Percentiles rank a stretch among this genome's conserved stretches.
phyloP scores from a whole-genome alignment of 139 green algal species.

The Zygnema cylindricum region DNA sequence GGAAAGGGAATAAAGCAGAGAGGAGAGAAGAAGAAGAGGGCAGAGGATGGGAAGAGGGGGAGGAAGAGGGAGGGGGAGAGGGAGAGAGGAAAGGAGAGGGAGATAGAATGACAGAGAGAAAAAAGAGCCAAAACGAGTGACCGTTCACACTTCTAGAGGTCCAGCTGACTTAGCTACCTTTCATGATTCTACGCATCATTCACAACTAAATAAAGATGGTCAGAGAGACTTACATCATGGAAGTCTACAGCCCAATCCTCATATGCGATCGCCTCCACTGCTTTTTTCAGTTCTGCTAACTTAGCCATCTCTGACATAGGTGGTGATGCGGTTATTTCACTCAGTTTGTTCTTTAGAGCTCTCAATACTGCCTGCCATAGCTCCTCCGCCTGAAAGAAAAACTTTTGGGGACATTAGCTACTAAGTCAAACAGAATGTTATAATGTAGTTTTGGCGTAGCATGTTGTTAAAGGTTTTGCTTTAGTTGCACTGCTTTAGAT shows the following conservation, averaged over 20 bases:
- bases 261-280: slow-evolving; percentile 47
- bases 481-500: too few relatives aligned
- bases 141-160: too few relatives aligned
- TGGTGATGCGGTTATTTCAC: background rate
- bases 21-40: too few relatives aligned
- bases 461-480: too few relatives aligned
- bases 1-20: too few relatives aligned
- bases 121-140: too few relatives aligned
- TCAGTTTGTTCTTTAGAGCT: slow-evolving; percentile 18
- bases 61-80: background rate
- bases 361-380: slow-evolving; percentile 20
- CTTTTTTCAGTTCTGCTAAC: slow-evolving; percentile 15
- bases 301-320: slow-evolving; percentile 16
- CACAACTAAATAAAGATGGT: too few relatives aligned
- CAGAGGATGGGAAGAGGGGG: background rate
- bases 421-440: too few relatives aligned
- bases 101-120: background rate
- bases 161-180: too few relatives aligned
- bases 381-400: slow-evolving; percentile 49
- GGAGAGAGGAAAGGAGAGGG: background rate
- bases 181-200: too few relatives aligned
- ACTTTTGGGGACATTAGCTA: too few relatives aligned
- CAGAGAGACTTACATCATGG: slow-evolving; percentile 52
- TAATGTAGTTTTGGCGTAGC: too few relatives aligned
- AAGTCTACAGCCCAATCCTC: slow-evolving; percentile 59